These are phyloP conservation scores for Oryza glumipatula DNA, from an alignment of 176 grass and related monocot genomes.

Conservation along the genomic window DNA sequence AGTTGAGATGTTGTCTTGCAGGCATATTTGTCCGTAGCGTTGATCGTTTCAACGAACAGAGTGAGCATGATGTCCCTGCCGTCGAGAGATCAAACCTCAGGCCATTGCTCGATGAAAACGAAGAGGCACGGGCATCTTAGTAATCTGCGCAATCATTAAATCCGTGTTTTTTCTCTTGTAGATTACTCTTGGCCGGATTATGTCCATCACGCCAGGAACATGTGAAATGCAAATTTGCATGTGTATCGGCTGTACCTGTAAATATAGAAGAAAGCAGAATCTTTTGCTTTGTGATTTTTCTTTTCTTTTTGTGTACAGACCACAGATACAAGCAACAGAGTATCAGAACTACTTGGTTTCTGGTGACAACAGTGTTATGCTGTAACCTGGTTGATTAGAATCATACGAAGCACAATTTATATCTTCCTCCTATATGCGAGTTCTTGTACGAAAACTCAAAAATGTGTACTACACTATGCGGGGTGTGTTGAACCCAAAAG, in stretches of 20 bases:
- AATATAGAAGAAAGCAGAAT: constrained; percentile 34
- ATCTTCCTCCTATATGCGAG: not conserved
- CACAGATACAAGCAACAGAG: constrained; percentile 11
- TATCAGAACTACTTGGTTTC: not conserved
- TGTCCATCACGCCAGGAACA: constrained; percentile 6
- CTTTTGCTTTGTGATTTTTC: not conserved
- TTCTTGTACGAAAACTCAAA: not conserved
- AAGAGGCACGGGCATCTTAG: constrained; percentile 33
- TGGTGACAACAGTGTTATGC: not conserved
- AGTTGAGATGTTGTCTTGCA: constrained; percentile 39
- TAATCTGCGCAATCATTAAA: not conserved
- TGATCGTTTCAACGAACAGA: constrained; percentile 72
- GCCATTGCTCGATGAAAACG: constrained; percentile 69
- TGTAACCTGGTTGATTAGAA: constrained; percentile 14
- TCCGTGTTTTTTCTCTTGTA: not conserved
- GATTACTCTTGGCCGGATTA: constrained; percentile 24
- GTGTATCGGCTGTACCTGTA: constrained; percentile 46
- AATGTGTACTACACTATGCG: not conserved
- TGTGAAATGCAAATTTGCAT: constrained; percentile 54
- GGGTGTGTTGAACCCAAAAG: too few species aligned
- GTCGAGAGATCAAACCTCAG: constrained; percentile 69
- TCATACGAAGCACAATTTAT: not conserved
- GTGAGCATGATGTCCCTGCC: constrained; percentile 46
- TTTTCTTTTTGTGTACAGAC: constrained; percentile 43
- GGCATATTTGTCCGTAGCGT: constrained; percentile 85